Evolutionary conservation across 768 basidiomycete genomes (phyloP).

Genomic region (Podaxis sp.): DNA sequence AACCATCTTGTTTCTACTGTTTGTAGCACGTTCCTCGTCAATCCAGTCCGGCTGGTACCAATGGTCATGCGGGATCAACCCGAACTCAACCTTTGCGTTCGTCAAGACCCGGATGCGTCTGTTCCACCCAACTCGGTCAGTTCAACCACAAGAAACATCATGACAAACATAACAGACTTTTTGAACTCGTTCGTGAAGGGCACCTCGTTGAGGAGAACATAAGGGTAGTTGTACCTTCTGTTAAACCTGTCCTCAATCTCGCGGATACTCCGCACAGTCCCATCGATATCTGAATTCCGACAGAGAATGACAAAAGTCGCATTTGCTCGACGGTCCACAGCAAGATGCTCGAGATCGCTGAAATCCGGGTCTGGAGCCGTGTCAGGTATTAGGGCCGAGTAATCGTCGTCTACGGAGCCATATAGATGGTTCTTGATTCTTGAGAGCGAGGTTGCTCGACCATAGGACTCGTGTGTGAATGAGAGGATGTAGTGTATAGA

Average conservation of each 20-base stretch:
- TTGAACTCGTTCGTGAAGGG: slow-evolving; percentile 76
- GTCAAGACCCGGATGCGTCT: slow-evolving; percentile 28
- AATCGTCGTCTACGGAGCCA: not conserved
- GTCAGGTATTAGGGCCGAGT: not conserved
- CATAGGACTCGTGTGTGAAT: slow-evolving; percentile 48
- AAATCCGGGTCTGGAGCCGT: not conserved
- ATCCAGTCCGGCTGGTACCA: slow-evolving; percentile 77
- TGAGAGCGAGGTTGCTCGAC: slow-evolving; percentile 40
- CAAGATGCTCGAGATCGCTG: slow-evolving; percentile 7
- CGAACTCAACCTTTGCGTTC: slow-evolving; percentile 38
- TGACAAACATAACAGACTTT: slow-evolving; percentile 31
- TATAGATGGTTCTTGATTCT: slow-evolving; percentile 22
- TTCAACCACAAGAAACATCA: not conserved
- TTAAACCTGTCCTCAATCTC: slow-evolving; percentile 85
- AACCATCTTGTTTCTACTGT: slow-evolving; percentile 56
- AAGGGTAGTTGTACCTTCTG: slow-evolving; percentile 70
- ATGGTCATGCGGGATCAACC: slow-evolving; percentile 57
- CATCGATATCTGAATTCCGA: slow-evolving; percentile 61
- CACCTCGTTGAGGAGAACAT: slow-evolving; percentile 83
- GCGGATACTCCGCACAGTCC: slow-evolving; percentile 62
- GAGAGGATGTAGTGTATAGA: slow-evolving; percentile 44
- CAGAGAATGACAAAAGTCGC: slow-evolving; percentile 51
- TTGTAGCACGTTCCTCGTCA: slow-evolving; percentile 61
- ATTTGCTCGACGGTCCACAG: slow-evolving; percentile 26
- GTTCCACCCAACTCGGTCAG: not conserved